A percentile compares a stretch with the other conserved stretches of the same genome.
Evolutionary conservation across 1,284 basidiomycete species (phyloP).

Genomic region (Irpex sp.): DNA sequence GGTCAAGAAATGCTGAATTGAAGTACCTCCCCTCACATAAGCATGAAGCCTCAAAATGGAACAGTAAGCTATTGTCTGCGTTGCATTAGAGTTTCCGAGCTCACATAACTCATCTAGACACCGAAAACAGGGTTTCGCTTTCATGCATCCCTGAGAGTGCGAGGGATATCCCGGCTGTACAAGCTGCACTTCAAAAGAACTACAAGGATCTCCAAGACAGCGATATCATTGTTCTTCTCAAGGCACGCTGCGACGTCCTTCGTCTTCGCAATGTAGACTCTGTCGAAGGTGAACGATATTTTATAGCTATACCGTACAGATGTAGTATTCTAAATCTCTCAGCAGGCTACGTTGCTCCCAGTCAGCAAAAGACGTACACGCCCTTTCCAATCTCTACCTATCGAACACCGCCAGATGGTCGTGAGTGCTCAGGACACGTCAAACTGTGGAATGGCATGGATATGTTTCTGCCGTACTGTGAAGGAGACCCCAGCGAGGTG

Average conservation of each 20-base stretch:
- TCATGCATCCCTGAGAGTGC: neutral
- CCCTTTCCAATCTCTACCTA: neutral
- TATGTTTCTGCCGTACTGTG: neutral
- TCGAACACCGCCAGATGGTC: neutral
- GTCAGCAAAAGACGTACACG: neutral
- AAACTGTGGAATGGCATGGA: neutral
- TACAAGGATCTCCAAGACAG: neutral
- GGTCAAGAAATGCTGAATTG: neutral
- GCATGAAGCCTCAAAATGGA: neutral
- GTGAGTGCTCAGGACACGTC: neutral
- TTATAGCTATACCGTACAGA: too few species aligned
- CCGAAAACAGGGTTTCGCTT: neutral
- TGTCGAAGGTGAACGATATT: too few species aligned
- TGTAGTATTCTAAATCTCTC: neutral
- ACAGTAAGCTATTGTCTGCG: neutral
- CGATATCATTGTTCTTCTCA: neutral
- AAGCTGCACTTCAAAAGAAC: neutral
- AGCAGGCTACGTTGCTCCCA: neutral
- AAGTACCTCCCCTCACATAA: neutral
- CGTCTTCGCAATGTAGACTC: neutral
- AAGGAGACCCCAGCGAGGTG: neutral
- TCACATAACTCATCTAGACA: neutral
- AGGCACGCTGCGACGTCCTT: neutral
- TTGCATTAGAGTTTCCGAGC: neutral
- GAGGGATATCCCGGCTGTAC: neutral